phyloP scores from a whole-genome alignment of 2,329 filamentous ascomycete species.

The Beauveria australis region DNA sequence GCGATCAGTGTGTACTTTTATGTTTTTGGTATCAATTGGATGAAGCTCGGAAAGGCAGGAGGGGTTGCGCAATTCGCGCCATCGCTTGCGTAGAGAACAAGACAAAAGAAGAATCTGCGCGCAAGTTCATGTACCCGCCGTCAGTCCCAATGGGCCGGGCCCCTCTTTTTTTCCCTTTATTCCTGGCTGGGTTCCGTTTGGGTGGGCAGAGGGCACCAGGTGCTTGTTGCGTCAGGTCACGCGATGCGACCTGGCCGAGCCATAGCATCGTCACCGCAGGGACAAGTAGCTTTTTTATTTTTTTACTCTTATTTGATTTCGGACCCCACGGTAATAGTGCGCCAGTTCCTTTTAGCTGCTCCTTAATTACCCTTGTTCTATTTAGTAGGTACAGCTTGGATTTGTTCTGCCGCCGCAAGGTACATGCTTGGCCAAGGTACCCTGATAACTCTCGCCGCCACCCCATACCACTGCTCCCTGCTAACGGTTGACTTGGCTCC shows the following conservation, averaged over 20 bases:
- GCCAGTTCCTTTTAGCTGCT: too few species aligned
- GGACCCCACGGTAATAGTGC: background rate
- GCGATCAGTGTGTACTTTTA: too few species aligned
- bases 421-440: background rate
- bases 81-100: too few species aligned
- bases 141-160: background rate
- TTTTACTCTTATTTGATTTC: background rate
- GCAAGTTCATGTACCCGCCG: too few species aligned
- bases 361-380: too few species aligned
- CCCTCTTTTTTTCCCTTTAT: background rate
- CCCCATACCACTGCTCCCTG: background rate
- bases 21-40: too few species aligned
- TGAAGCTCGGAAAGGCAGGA: too few species aligned
- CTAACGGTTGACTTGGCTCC: background rate
- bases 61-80: too few species aligned
- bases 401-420: too few species aligned
- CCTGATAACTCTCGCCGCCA: background rate
- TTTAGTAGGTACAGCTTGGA: too few species aligned
- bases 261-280: background rate
- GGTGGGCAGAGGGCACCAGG: background rate
- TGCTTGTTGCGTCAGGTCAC: conserved; percentile 18
- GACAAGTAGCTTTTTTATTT: background rate
- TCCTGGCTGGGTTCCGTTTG: background rate
- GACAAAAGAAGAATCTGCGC: too few species aligned
- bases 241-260: conserved; percentile 13